phyloP scores from a whole-genome alignment of 768 basidiomycete species.

The Termitomyces sp. region DNA sequence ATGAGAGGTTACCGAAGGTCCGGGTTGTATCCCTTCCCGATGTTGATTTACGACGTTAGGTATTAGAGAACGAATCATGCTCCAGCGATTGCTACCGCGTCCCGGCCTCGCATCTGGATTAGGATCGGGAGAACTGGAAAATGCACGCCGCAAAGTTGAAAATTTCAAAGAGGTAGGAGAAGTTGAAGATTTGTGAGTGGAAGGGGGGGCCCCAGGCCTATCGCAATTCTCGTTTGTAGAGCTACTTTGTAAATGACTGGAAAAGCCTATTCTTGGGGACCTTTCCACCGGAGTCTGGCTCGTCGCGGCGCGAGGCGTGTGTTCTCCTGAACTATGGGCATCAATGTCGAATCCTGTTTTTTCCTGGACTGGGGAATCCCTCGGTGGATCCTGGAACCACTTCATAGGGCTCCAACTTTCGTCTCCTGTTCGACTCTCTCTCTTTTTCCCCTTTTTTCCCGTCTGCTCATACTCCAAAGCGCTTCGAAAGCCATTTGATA shows the following conservation, averaged over 20 bases:
- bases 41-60: slow-evolving; percentile 43
- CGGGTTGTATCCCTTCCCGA: slow-evolving; percentile 22
- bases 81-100: slow-evolving; percentile 43
- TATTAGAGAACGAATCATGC: slow-evolving; percentile 57
- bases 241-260: slow-evolving; percentile 2
- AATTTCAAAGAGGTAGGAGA: slow-evolving; percentile 10
- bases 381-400: slow-evolving; percentile 49
- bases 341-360: slow-evolving; percentile 27
- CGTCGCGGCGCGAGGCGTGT: background rate
- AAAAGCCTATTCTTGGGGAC: background rate
- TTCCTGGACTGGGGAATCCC: slow-evolving; percentile 47
- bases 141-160: slow-evolving; percentile 18
- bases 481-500: slow-evolving; percentile 49
- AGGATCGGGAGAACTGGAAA: slow-evolving; percentile 25
- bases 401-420: slow-evolving; percentile 49
- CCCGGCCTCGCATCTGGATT: slow-evolving; percentile 19
- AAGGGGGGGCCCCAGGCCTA: background rate
- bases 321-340: background rate
- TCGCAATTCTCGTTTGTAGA: slow-evolving; percentile 6
- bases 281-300: background rate
- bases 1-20: slow-evolving; percentile 43
- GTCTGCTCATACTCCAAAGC: slow-evolving; percentile 48
- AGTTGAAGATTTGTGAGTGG: slow-evolving; percentile 7
- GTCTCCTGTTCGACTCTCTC: slow-evolving; percentile 40
- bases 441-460: slow-evolving; percentile 52